A percentile compares a stretch with the other conserved stretches of the same genome.
These are phyloP conservation scores for Agrostemma githago DNA, from an alignment of 148 eudicot genomes.

Conservation along the genomic window DNA sequence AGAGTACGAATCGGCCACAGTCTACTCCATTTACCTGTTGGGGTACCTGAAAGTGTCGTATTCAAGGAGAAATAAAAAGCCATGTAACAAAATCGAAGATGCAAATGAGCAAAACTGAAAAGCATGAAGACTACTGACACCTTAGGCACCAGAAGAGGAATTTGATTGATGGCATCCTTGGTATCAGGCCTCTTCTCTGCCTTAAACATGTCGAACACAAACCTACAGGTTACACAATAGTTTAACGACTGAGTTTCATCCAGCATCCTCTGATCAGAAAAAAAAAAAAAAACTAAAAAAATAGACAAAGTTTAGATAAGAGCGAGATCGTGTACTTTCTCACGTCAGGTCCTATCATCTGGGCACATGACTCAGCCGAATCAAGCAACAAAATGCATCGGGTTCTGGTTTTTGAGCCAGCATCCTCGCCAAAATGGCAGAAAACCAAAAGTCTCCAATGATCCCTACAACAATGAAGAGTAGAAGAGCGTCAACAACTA, in stretches of 20 bases:
- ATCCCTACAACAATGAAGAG: conserved; percentile 36
- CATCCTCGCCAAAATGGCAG: conserved; percentile 57
- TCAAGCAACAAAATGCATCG: conserved; percentile 72
- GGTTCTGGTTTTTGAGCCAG: conserved; percentile 28
- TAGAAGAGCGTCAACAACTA: neutral
- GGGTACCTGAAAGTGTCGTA: conserved; percentile 25
- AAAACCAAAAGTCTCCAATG: conserved; percentile 70
- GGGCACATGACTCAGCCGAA: conserved; percentile 40
- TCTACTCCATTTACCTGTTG: conserved; percentile 34
- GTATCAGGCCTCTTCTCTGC: conserved; percentile 43
- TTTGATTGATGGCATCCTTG: conserved; percentile 27
- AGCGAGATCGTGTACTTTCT: conserved; percentile 42
- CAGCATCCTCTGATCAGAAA: neutral
- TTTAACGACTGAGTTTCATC: conserved; percentile 5
- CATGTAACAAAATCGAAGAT: neutral
- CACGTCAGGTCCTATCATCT: conserved; percentile 38
- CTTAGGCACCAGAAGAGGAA: conserved; percentile 65
- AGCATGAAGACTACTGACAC: conserved; percentile 24
- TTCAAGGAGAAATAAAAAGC: neutral
- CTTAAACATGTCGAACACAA: conserved; percentile 49
- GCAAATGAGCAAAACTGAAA: neutral
- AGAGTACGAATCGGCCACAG: conserved; percentile 35
- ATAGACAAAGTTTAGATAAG: neutral
- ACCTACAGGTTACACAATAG: conserved; percentile 32
- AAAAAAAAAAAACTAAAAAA: neutral